These are phyloP conservation scores for Ceratobasidium sp. DNA, from an alignment of 1,284 basidiomycete genomes.

Conservation along the genomic window DNA sequence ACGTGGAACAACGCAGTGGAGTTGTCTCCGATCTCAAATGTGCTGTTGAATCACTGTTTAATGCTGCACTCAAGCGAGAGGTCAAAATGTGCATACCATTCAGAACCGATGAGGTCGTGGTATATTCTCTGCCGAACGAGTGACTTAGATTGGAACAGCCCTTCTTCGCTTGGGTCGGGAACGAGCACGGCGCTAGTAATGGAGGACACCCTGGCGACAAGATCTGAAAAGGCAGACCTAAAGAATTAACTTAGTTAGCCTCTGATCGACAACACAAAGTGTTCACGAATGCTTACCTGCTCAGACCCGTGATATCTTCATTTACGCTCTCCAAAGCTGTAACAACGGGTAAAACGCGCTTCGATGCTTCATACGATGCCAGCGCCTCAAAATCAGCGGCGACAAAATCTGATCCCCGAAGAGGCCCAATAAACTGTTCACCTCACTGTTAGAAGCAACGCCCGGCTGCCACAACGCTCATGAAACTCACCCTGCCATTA, in stretches of 20 bases:
- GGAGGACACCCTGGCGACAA: constrained; percentile 74
- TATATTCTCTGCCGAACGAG: constrained; percentile 58
- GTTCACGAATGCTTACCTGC: constrained; percentile 58
- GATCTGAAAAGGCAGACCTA: constrained; percentile 66
- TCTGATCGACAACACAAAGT: background rate
- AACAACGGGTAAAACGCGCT: constrained; percentile 73
- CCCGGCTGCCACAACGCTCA: background rate
- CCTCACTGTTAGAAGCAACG: background rate
- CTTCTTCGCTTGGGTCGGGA: constrained; percentile 75
- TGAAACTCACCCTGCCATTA: constrained; percentile 78
- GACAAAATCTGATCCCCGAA: constrained; percentile 65
- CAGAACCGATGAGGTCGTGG: constrained; percentile 65
- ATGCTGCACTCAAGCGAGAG: background rate
- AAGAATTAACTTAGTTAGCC: constrained; percentile 18
- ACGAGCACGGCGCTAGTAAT: constrained; percentile 73
- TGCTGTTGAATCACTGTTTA: constrained; percentile 56
- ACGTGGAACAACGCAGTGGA: constrained; percentile 76
- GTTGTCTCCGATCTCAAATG: constrained; percentile 75
- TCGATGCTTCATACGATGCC: constrained; percentile 75
- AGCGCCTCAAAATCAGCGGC: constrained; percentile 74
- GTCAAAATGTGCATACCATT: constrained; percentile 65
- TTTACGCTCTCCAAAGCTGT: constrained; percentile 68
- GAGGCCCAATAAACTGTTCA: constrained; percentile 70
- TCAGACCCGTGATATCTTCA: constrained; percentile 55
- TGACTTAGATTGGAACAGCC: constrained; percentile 68